Evolutionary conservation across 257 asterid species (phyloP).

Genomic region (Cinchona pubescens): DNA sequence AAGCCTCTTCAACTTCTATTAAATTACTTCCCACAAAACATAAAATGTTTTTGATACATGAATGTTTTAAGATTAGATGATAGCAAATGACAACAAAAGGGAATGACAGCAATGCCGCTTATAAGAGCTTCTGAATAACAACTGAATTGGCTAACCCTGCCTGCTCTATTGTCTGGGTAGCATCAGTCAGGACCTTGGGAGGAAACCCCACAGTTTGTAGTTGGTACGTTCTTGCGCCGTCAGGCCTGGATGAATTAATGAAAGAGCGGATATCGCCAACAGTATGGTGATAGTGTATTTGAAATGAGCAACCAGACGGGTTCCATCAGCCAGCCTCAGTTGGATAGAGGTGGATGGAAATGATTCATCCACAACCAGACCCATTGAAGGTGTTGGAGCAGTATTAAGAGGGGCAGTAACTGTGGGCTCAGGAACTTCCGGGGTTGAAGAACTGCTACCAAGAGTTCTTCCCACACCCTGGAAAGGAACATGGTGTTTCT

Average conservation of each 20-base stretch:
- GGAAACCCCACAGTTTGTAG: constrained; percentile 88
- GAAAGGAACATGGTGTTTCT: constrained; percentile 46
- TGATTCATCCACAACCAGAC: constrained; percentile 63
- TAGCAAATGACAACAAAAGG: no score
- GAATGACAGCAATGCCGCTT: not conserved
- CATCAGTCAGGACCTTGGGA: constrained; percentile 71
- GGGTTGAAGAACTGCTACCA: constrained; percentile 56
- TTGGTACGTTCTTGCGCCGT: constrained; percentile 54
- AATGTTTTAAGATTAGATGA: not conserved
- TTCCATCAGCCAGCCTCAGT: constrained; percentile 90
- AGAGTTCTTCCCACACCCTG: constrained; percentile 90
- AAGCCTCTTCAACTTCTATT: not conserved
- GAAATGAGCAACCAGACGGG: constrained; percentile 92
- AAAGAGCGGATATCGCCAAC: constrained; percentile 63
- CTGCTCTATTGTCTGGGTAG: constrained; percentile 73
- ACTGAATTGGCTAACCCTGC: constrained; percentile 89
- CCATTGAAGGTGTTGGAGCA: constrained; percentile 53
- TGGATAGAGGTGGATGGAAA: constrained; percentile 86
- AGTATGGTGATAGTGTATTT: constrained; percentile 74
- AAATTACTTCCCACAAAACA: not conserved
- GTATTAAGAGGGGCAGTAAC: constrained; percentile 32
- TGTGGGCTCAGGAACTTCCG: constrained; percentile 39
- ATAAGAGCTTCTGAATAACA: constrained; percentile 69
- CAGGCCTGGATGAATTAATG: constrained; percentile 81
- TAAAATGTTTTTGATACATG: not conserved